These are phyloP conservation scores for Thermochaetoides thermophila DNA, from an alignment of 495 filamentous ascomycete genomes.

Conservation along the genomic window DNA sequence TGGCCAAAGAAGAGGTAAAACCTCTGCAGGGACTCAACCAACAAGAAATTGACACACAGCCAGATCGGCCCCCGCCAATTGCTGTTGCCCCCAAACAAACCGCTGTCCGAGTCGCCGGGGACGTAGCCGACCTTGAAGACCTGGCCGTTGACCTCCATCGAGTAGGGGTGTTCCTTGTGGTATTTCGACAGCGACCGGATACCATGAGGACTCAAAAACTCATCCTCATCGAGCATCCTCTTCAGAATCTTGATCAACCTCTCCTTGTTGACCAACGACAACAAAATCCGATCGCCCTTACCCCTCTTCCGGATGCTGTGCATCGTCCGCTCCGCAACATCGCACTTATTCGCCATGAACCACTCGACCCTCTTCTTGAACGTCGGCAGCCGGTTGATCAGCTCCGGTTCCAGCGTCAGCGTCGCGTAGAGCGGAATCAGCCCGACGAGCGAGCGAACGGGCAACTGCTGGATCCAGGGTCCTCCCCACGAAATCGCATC, in stretches of 20 bases:
- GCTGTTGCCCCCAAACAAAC: conserved; percentile 90
- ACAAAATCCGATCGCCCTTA: conserved; percentile 70
- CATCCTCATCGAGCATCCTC: conserved; percentile 85
- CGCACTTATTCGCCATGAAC: conserved; percentile 76
- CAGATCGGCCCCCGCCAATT: conserved; percentile 94
- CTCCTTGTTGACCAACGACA: conserved; percentile 81
- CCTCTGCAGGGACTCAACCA: conserved; percentile 79
- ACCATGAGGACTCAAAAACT: conserved; percentile 81
- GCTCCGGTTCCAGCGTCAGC: conserved; percentile 78
- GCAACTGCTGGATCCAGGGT: conserved; percentile 82
- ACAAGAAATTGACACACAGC: conserved; percentile 89
- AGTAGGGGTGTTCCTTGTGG: conserved; percentile 79
- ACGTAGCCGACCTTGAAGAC: conserved; percentile 80
- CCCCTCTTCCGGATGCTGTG: conserved; percentile 78
- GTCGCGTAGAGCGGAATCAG: conserved; percentile 88
- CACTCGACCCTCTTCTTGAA: conserved; percentile 88
- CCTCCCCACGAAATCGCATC: conserved; percentile 94
- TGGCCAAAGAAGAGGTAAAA: conserved; percentile 95
- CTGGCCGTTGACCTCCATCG: conserved; percentile 92
- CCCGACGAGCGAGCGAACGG: conserved; percentile 79
- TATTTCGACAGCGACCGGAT: conserved; percentile 89
- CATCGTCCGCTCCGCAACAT: conserved; percentile 82
- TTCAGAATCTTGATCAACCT: conserved; percentile 71
- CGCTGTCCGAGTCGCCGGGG: conserved; percentile 84
- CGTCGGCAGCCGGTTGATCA: conserved; percentile 81